Conservation (phyloP, 306 rosid genomes). For the Lathyrus aphaca region DNA sequence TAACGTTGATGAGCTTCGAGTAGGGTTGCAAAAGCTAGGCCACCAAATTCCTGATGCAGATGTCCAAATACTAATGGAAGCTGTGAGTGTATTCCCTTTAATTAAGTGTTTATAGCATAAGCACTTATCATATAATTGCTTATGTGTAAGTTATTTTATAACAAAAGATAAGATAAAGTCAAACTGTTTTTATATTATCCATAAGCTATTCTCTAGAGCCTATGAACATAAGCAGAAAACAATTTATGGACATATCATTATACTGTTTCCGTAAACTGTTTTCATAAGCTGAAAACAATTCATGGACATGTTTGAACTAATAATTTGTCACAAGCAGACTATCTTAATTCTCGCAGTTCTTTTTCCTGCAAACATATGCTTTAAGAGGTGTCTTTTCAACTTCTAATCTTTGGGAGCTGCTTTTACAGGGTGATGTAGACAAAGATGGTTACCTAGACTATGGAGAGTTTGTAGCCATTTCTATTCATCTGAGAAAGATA, state of each 20-base stretch:
- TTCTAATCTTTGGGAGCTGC: slow-evolving; percentile 18
- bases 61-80: slow-evolving; percentile 82
- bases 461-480: slow-evolving; percentile 82
- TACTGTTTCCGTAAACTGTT: too few relatives aligned
- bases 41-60: slow-evolving; percentile 85
- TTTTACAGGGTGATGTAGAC: slow-evolving; percentile 75
- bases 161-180: neutral
- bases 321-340: slow-evolving; percentile 17
- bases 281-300: neutral
- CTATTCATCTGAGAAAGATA: slow-evolving; percentile 76
- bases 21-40: slow-evolving; percentile 80
- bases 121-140: too few relatives aligned
- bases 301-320: neutral
- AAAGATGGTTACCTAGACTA: slow-evolving; percentile 81
- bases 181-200: neutral
- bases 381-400: slow-evolving; percentile 18
- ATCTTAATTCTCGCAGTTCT: slow-evolving; percentile 11
- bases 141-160: neutral
- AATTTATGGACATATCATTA: neutral
- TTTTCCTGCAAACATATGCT: slow-evolving; percentile 24
- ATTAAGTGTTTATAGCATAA: neutral
- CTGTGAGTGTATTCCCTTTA: slow-evolving; percentile 58
- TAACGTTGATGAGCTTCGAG: slow-evolving; percentile 70
- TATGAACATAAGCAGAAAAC: neutral
- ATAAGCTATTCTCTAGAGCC: neutral